phyloP scores from a whole-genome alignment of 805 yeast genomes.

The Cyberlindnera samutprakarnensis region DNA sequence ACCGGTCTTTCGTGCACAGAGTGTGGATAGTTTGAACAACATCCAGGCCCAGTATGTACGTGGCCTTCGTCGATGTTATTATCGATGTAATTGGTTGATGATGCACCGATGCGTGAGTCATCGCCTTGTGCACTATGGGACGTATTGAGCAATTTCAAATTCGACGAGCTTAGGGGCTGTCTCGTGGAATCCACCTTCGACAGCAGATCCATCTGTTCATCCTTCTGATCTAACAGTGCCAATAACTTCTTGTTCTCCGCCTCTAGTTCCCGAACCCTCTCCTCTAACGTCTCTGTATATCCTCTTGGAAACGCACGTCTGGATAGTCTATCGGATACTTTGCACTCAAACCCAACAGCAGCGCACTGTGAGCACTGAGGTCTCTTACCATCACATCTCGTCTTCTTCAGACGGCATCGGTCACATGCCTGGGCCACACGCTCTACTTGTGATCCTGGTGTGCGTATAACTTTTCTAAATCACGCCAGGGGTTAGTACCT shows the following conservation, averaged over 20 bases:
- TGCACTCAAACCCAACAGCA: constrained; percentile 80
- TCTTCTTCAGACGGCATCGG: constrained; percentile 75
- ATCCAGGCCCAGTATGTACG: constrained; percentile 45
- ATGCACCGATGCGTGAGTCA: no score
- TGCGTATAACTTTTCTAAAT: constrained; percentile 49
- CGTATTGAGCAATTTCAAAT: constrained; percentile 26
- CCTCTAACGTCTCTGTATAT: constrained; percentile 84
- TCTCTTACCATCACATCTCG: constrained; percentile 66
- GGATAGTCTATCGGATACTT: constrained; percentile 78
- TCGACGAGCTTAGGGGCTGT: constrained; percentile 27
- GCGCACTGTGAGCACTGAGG: constrained; percentile 79
- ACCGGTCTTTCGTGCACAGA: constrained; percentile 55
- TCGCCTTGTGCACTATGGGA: no score
- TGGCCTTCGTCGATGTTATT: constrained; percentile 23
- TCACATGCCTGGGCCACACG: constrained; percentile 91
- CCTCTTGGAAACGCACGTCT: constrained; percentile 88
- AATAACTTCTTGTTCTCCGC: constrained; percentile 66
- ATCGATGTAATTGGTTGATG: no score
- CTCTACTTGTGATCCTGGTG: constrained; percentile 59
- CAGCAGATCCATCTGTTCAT: constrained; percentile 47
- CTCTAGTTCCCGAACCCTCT: constrained; percentile 79
- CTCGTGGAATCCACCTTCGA: constrained; percentile 17
- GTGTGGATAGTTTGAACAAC: constrained; percentile 46
- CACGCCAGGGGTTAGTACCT: no score
- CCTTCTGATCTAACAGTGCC: constrained; percentile 55